Evolutionary conservation across 148 eudicot species (phyloP).

Genomic region (Spergularia marina): DNA sequence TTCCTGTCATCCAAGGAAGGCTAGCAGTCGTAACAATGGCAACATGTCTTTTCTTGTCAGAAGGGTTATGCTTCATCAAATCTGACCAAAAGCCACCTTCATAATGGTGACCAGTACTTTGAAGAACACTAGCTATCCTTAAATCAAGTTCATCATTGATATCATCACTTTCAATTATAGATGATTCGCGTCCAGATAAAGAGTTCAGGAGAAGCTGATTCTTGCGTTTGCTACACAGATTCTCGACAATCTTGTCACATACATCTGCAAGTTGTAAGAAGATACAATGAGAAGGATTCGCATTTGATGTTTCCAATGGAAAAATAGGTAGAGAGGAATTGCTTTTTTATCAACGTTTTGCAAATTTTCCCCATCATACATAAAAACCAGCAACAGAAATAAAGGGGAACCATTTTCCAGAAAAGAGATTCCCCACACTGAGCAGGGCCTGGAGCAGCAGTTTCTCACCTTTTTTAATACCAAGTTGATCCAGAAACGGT

Average conservation of each 20-base stretch:
- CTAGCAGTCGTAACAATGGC: constrained; percentile 98
- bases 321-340: neutral
- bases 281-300: neutral
- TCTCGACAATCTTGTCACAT: constrained; percentile 89
- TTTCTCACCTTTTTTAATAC: constrained; percentile 67
- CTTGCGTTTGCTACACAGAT: constrained; percentile 75
- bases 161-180: constrained; percentile 57
- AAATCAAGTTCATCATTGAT: constrained; percentile 77
- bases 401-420: neutral
- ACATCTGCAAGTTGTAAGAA: constrained; percentile 44
- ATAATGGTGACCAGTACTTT: constrained; percentile 93
- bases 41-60: constrained; percentile 72
- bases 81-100: constrained; percentile 89
- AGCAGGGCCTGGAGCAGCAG: neutral
- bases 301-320: neutral
- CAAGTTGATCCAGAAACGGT: constrained; percentile 94
- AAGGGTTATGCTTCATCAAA: constrained; percentile 37
- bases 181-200: constrained; percentile 59
- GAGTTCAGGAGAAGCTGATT: constrained; percentile 59
- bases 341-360: neutral
- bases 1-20: constrained; percentile 99
- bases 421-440: neutral
- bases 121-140: constrained; percentile 88
- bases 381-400: neutral
- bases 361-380: neutral